Base-by-base conservation (phyloP, 805 yeast species). In the Candida sonorensis region DNA sequence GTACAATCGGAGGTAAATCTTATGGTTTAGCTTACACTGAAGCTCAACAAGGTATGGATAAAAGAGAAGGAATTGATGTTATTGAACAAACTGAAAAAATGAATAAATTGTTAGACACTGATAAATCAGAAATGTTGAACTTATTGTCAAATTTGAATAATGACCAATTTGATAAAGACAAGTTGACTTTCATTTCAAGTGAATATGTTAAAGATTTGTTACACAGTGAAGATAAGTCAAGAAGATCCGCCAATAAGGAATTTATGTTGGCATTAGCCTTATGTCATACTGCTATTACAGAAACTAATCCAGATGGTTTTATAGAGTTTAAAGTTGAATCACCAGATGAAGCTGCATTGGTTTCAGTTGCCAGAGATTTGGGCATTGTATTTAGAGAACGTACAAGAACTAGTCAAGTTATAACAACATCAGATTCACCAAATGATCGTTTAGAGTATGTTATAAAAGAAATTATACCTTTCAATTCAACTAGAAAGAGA, bases 281-380 rank as follows among this genome's bases (percentile, higher is more conserved):
- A 15, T 82, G 92, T 45, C 88, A 82, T 48, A 74, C 86, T 4
- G 92, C 79, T 4, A 72, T 81, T 23, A 76, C 86, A 10, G 86
- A 78, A 40, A 48, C 37, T 7, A 62, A 60, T 29, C 51, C 50
- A 3, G 55, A 59, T 7, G 72, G 68, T 13, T 49, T 55, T 21
- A 52, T 75, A 26, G 65, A 66, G 18, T 78, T 74, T 58, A 79
- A 81, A 46, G 88, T 90, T 1, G 88, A 82, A 50, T 79, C 87
- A 7, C 94, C 94, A 0, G 94, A 82, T 59, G 94, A 82, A 53
- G 75, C 80, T 26, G 88, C 92, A 1, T 64, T 82, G 33, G 90
- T 83, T n/a, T 64, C 80, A 2, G 78, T 72, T 28, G 90, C 90
- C 1, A 62, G 83, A 31, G 90, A 81, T 50, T 45, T 81, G 19